Percentiles rank a stretch among this genome's conserved stretches.
Evolutionary conservation across 257 asterid species (phyloP).

Genomic region (Nicotiana knightiana): DNA sequence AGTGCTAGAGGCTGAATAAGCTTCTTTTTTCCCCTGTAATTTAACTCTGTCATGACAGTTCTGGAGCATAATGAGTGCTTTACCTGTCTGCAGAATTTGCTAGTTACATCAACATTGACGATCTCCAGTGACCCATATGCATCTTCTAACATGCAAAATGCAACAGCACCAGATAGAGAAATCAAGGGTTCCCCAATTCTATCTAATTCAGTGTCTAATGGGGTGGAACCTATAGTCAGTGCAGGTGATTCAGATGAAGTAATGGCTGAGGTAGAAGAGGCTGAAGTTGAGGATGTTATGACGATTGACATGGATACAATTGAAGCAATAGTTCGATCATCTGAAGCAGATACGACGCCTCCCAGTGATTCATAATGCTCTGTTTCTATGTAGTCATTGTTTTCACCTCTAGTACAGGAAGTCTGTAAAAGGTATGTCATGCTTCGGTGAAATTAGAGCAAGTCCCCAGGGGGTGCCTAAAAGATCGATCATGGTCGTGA

Average conservation of each 20-base stretch:
- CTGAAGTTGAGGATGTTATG: conserved; percentile 49
- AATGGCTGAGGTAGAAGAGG: conserved; percentile 73
- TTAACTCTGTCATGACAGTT: not conserved
- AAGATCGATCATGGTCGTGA: not conserved
- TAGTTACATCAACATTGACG: conserved; percentile 65
- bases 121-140: conserved; percentile 38
- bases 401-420: not conserved
- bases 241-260: conserved; percentile 61
- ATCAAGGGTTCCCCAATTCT: conserved; percentile 19
- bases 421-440: not conserved
- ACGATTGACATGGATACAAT: conserved; percentile 61
- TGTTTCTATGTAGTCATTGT: not conserved
- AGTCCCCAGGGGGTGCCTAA: not conserved
- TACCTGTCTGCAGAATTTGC: conserved; percentile 50
- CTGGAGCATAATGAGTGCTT: conserved; percentile 9
- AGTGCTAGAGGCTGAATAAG: not conserved
- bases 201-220: conserved; percentile 35
- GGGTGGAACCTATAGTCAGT: conserved; percentile 35
- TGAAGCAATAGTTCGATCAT: conserved; percentile 47
- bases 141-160: conserved; percentile 25
- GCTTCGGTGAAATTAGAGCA: not conserved
- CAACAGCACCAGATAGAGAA: conserved; percentile 36
- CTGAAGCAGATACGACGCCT: conserved; percentile 54
- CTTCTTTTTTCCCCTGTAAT: not conserved
- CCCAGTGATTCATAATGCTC: conserved; percentile 28